phyloP scores from a whole-genome alignment of 148 eudicot species.

The Chenopodium formosanum region DNA sequence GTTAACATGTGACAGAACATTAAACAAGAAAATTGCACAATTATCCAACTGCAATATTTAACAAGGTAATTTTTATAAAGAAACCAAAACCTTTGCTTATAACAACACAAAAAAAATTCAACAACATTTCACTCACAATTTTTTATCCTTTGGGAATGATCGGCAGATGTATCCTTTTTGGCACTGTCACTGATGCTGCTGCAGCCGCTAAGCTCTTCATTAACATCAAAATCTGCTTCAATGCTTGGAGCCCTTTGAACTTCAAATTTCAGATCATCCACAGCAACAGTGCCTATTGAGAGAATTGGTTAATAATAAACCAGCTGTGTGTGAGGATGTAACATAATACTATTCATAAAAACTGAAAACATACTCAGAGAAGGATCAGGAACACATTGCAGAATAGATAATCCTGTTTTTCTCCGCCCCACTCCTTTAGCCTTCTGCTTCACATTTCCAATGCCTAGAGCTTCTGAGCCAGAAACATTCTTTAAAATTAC shows the following conservation, averaged over 20 bases:
- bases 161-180: constrained; percentile 23
- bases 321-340: background rate
- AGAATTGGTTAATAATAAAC: background rate
- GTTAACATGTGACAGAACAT: background rate
- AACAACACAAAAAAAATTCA: background rate
- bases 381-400: constrained; percentile 22
- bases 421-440: constrained; percentile 20
- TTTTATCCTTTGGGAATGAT: constrained; percentile 23
- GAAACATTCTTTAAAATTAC: constrained; percentile 22
- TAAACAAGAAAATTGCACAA: background rate
- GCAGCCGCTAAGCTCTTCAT: constrained; percentile 30
- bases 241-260: constrained; percentile 19
- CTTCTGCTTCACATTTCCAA: constrained; percentile 31
- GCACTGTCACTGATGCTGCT: constrained; percentile 17
- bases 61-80: too few species aligned
- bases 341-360: constrained; percentile 1
- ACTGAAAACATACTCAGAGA: constrained; percentile 38
- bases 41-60: background rate
- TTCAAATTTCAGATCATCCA: constrained; percentile 27
- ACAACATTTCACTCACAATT: constrained; percentile 38
- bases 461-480: constrained; percentile 24
- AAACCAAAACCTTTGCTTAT: background rate
- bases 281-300: constrained; percentile 24
- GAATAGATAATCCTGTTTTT: constrained; percentile 18
- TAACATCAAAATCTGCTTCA: constrained; percentile 23